These are phyloP conservation scores for Xanthoconium separans DNA, from an alignment of 1,284 basidiomycete species.

Conservation along the genomic window DNA sequence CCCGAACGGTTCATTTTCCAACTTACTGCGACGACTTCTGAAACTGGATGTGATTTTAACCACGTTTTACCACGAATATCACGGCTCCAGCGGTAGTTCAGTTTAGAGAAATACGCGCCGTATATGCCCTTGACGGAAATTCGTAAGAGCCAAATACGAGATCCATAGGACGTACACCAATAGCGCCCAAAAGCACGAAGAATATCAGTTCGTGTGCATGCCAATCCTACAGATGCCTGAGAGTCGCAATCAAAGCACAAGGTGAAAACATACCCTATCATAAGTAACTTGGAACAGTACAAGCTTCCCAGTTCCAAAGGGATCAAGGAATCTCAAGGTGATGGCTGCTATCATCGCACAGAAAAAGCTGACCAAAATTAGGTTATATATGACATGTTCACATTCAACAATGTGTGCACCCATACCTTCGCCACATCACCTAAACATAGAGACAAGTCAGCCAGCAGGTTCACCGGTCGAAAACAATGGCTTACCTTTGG, in stretches of 20 bases:
- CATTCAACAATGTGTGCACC: neutral
- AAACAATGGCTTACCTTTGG: conserved; percentile 61
- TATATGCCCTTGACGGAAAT: conserved; percentile 71
- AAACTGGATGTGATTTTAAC: conserved; percentile 76
- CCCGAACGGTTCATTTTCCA: neutral
- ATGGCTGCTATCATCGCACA: conserved; percentile 94
- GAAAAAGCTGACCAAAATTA: conserved; percentile 65
- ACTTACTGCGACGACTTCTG: conserved; percentile 82
- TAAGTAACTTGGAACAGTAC: conserved; percentile 91
- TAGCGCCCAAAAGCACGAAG: conserved; percentile 83
- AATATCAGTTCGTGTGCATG: conserved; percentile 82
- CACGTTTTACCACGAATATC: conserved; percentile 81
- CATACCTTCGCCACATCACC: conserved; percentile 88
- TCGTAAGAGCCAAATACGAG: conserved; percentile 2
- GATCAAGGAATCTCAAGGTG: conserved; percentile 86
- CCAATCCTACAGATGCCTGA: conserved; percentile 66
- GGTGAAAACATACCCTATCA: conserved; percentile 54
- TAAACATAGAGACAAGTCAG: conserved; percentile 16
- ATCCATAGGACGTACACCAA: conserved; percentile 56
- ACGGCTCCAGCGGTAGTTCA: conserved; percentile 89
- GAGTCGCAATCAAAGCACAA: neutral
- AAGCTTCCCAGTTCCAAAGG: conserved; percentile 84
- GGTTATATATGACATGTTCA: neutral
- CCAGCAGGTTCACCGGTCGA: neutral
- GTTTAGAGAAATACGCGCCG: conserved; percentile 90